phyloP scores from a whole-genome alignment of 2,329 filamentous ascomycete species.

The Xylariaceae sp. region DNA sequence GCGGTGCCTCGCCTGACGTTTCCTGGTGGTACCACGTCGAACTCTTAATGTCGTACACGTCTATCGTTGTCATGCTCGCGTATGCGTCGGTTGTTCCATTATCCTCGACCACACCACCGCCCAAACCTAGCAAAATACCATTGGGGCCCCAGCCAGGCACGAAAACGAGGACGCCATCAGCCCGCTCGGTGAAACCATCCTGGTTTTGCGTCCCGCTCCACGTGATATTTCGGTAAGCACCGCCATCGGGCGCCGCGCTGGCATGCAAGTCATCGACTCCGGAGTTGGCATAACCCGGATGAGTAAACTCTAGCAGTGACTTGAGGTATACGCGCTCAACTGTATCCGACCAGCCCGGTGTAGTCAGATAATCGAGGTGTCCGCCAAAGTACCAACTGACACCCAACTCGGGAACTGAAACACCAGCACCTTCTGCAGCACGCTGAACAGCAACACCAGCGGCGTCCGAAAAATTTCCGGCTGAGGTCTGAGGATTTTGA shows the following conservation, averaged over 20 bases:
- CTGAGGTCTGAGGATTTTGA: conserved; percentile 54
- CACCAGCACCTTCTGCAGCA: conserved; percentile 68
- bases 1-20: conserved; percentile 58
- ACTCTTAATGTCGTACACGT: conserved; percentile 72
- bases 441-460: conserved; percentile 57
- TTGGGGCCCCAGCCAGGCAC: conserved; percentile 69
- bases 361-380: conserved; percentile 60
- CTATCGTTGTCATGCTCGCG: conserved; percentile 50
- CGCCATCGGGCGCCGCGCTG: conserved; percentile 55
- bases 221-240: conserved; percentile 70
- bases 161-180: conserved; percentile 69
- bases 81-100: conserved; percentile 53
- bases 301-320: conserved; percentile 71
- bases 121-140: conserved; percentile 68
- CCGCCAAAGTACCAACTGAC: conserved; percentile 77
- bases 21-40: conserved; percentile 71
- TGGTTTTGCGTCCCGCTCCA: conserved; percentile 63
- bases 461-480: conserved; percentile 57
- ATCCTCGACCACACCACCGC: conserved; percentile 54
- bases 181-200: conserved; percentile 66
- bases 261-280: conserved; percentile 53
- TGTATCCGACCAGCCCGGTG: conserved; percentile 62
- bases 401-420: conserved; percentile 65
- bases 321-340: conserved; percentile 64
- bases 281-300: conserved; percentile 63